Evolutionary conservation across 108 stramenopile species (phyloP).

Genomic region (Craspedostauros australis): DNA sequence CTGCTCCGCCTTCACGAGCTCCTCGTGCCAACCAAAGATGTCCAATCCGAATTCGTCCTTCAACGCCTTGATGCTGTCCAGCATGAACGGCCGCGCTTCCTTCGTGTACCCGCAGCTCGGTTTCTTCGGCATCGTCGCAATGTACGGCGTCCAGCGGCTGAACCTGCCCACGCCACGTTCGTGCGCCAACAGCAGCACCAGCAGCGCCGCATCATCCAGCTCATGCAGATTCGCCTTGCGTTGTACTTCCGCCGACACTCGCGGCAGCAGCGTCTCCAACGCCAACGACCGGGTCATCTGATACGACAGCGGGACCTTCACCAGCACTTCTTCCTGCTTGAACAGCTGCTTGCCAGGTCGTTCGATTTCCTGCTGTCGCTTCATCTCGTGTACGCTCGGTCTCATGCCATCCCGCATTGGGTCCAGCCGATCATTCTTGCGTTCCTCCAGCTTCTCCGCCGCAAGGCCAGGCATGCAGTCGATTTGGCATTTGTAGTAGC

Average conservation of each 20-base stretch:
- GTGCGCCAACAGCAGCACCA: slow-evolving; percentile 61
- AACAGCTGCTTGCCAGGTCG: slow-evolving; percentile 5
- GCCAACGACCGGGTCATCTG: slow-evolving; percentile 78
- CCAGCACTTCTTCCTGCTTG: slow-evolving; percentile 54
- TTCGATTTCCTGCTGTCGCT: neutral
- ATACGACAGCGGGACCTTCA: slow-evolving; percentile 57
- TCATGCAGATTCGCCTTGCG: slow-evolving; percentile 30
- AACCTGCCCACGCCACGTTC: slow-evolving; percentile 57
- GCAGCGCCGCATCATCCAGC: slow-evolving; percentile 67
- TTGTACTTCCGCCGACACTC: slow-evolving; percentile 44
- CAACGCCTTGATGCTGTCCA: slow-evolving; percentile 63
- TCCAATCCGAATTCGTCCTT: slow-evolving; percentile 65
- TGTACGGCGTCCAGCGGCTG: slow-evolving; percentile 70
- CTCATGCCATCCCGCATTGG: too few species aligned
- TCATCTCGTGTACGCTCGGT: neutral
- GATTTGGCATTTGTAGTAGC: slow-evolving; percentile 59
- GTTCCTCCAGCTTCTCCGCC: slow-evolving; percentile 30
- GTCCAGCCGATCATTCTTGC: too few species aligned
- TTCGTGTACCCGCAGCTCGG: slow-evolving; percentile 71
- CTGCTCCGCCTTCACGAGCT: slow-evolving; percentile 58
- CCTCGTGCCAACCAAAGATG: slow-evolving; percentile 65
- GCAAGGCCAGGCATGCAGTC: slow-evolving; percentile 56
- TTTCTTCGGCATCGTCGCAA: slow-evolving; percentile 63
- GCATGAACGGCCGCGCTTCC: slow-evolving; percentile 42
- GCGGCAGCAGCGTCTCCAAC: slow-evolving; percentile 45